Base-by-base conservation (phyloP, 2,329 filamentous ascomycete species). In the Hirsutella rhossiliensis region DNA sequence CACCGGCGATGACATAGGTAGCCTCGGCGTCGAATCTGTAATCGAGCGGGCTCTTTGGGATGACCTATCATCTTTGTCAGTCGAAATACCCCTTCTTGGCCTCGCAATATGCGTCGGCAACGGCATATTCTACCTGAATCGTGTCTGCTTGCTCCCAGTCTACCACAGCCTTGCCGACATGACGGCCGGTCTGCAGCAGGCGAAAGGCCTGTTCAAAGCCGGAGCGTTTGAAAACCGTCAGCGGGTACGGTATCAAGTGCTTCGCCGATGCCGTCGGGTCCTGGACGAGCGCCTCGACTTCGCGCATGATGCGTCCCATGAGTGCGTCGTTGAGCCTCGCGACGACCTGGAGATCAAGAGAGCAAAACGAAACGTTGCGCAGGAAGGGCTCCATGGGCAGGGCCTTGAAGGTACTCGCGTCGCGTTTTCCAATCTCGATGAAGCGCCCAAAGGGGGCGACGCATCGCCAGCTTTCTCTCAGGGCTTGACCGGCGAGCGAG, bases 1-100 rank as follows among this genome's bases (percentile, higher is more conserved):
- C 69, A 15, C 72, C 72, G 17, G 74, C 64, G 32, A 75, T 61
- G 41, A 75, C 56, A 51, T 75, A 75, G 1, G 69, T 68, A 3
- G 63, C 67, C n/a, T n/a, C n/a, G n/a, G n/a, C n/a, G n/a, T n/a
- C n/a, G n/a, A n/a, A n/a, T n/a, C n/a, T n/a, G n/a, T n/a, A n/a
- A n/a, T n/a, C n/a, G n/a, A n/a, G n/a, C n/a, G n/a, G n/a, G n/a
- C n/a, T n/a, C n/a, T n/a, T n/a, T n/a, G n/a, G n/a, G n/a, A n/a
- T n/a, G n/a, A n/a, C n/a, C n/a, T n/a, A n/a, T n/a, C n/a, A n/a
- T n/a, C n/a, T n/a, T n/a, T n/a, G n/a, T n/a, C n/a, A n/a, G n/a
- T n/a, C n/a, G n/a, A n/a, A n/a, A 46, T 72, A 60, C 1, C 52
- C 43, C 38, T 60, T 61, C 45, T 56, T 70, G 45, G 75, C 66